Evolutionary conservation across 352 stramenopile genomes (phyloP), one percentile per base, ranked within the genome.

Genomic region (Globisporangium abappressorium): DNA sequence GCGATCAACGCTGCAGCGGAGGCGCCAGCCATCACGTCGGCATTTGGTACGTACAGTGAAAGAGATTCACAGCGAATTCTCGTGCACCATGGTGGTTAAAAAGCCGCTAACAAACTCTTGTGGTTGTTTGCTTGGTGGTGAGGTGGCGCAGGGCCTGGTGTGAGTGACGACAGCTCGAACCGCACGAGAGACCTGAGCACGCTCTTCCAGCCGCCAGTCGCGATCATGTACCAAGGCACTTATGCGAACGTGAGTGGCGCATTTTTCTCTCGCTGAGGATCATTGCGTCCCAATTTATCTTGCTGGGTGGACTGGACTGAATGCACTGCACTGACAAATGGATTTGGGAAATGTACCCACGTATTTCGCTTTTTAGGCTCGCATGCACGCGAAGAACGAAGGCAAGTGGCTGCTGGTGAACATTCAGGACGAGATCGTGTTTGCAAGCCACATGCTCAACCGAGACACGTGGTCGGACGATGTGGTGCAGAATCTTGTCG

Each of bases 391-490:
- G 41, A 98, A 94, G 66, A 93, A 91, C 54, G 84, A 90, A 34
- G 71, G 81, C 61, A 94, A 97, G 62, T 99, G 92, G 91, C 79
- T 99, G 14, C 73, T 99, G 34, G 94, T 98, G 33, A 98, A 98
- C 80, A 90, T 99, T 43, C 94, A 98, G 69, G 85, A 95, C 70
- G 91, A 98, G 74, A 92, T 88, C 30, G 92, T 98, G 58, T 99
- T 99, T 81, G 78, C 91, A 6, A 98, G 90, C 79, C 92, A 98
- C 81, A 96, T 97, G 69, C 82, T 99, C 28, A 99, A 99, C 77
- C 82, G 95, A 22, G 95, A 99, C 80, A 97, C 97, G 56, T 99
- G 95, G 95, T 84, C 89, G 62, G 91, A 98, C 75, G 95, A 99
- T 70, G 88, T 98, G 2, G 94, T 96, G 36, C 86, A 98, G 75